phyloP scores from a whole-genome alignment of 1,139 yeast genomes.

The Magnusiomyces magnusii region DNA sequence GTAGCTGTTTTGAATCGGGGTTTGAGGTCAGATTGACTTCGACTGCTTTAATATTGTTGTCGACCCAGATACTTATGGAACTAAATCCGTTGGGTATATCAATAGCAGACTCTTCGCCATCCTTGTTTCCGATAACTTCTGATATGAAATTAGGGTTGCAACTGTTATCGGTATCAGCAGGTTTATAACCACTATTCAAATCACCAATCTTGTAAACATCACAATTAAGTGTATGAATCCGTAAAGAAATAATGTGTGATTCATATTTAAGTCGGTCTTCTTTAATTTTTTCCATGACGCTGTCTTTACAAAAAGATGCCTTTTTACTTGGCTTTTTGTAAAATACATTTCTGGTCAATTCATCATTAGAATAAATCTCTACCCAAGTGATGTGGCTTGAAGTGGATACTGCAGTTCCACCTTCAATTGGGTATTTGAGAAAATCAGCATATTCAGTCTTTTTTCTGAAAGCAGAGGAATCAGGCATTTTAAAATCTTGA shows the following conservation, averaged over 20 bases:
- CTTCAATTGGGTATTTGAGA: background rate
- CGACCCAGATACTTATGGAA: too few species aligned
- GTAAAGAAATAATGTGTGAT: background rate
- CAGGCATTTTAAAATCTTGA: too few species aligned
- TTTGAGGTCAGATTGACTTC: background rate
- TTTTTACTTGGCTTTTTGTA: background rate
- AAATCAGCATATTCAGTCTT: background rate
- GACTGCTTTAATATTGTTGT: background rate
- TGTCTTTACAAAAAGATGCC: background rate
- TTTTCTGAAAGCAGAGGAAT: too few species aligned
- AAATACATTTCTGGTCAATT: conserved; percentile 46
- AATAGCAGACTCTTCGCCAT: conserved; percentile 63
- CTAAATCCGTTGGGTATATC: too few species aligned
- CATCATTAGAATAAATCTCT: conserved; percentile 56
- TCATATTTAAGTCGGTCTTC: background rate
- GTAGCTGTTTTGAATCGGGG: background rate
- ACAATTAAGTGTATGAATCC: background rate
- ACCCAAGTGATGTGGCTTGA: conserved; percentile 45
- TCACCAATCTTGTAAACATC: background rate
- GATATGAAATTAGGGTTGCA: conserved; percentile 36
- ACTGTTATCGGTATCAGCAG: conserved; percentile 42
- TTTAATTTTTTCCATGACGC: background rate
- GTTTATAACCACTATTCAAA: too few species aligned
- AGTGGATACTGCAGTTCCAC: conserved; percentile 39
- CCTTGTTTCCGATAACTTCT: conserved; percentile 55